Conservation (phyloP, 768 basidiomycete genomes). For the Hortiboletus flavorubellus region DNA sequence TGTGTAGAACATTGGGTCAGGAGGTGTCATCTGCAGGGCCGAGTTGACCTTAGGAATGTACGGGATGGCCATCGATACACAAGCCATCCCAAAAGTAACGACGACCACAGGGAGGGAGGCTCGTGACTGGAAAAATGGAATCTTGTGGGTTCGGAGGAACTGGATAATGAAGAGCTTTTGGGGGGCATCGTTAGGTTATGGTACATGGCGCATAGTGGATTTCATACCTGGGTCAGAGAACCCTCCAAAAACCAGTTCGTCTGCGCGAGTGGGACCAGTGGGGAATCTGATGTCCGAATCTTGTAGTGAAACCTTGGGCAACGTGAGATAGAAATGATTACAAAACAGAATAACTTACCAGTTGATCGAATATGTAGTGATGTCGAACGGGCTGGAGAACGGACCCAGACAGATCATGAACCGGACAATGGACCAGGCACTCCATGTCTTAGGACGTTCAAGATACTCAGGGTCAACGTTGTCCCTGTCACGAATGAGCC, state of each 20-base stretch:
- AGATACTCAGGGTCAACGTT: constrained; percentile 38
- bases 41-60: constrained; percentile 32
- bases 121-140: constrained; percentile 32
- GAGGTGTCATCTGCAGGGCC: constrained; percentile 27
- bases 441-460: constrained; percentile 29
- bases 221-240: constrained; percentile 34
- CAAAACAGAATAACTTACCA: constrained; percentile 19
- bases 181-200: not conserved
- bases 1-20: constrained; percentile 27
- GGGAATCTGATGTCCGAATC: constrained; percentile 26
- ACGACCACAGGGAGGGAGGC: constrained; percentile 26
- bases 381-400: constrained; percentile 36
- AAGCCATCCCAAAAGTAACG: constrained; percentile 32
- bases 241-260: constrained; percentile 38
- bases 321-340: not conserved
- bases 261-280: constrained; percentile 32
- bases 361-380: constrained; percentile 30
- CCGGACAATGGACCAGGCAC: constrained; percentile 33
- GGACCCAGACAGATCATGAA: constrained; percentile 37
- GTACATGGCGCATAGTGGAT: not conserved
- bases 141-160: constrained; percentile 30
- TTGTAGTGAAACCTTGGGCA: constrained; percentile 29
- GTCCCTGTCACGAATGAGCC: constrained; percentile 25
- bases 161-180: constrained; percentile 32
- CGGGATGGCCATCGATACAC: constrained; percentile 32